Conservation (phyloP, 345 rosid species). For the Eucalyptus erythrocorys region DNA sequence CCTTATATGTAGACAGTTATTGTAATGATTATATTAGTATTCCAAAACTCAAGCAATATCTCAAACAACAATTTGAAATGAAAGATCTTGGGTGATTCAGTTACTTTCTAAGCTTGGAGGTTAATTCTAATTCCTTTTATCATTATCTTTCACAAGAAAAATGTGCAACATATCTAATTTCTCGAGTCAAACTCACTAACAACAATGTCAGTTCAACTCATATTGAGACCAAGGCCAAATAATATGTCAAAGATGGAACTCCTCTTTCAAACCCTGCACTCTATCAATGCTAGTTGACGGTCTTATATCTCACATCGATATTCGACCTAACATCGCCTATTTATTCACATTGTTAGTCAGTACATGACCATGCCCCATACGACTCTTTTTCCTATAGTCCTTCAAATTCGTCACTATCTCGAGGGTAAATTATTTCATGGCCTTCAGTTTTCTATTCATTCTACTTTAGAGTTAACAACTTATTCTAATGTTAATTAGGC, state of each 20-base stretch:
- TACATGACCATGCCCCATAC: background rate
- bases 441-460: background rate
- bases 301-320: background rate
- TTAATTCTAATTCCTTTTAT: background rate
- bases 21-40: background rate
- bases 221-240: background rate
- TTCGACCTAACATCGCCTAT: background rate
- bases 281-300: accelerated
- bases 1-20: background rate
- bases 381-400: too few species aligned
- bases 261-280: background rate
- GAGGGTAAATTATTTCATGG: too few species aligned
- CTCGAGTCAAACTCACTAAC: background rate
- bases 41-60: background rate
- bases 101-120: background rate
- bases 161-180: background rate
- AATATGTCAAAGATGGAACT: background rate
- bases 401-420: too few species aligned
- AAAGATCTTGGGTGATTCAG: background rate
- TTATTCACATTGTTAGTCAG: background rate
- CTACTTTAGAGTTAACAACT: background rate
- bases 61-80: background rate
- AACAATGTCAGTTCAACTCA: background rate
- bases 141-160: background rate
- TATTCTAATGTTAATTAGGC: background rate